Percentiles rank a stretch among this genome's conserved stretches.
These are phyloP conservation scores for Hyaloraphidium curvatum DNA, from an alignment of 192 early-diverging fungal genomes.

Conservation along the genomic window DNA sequence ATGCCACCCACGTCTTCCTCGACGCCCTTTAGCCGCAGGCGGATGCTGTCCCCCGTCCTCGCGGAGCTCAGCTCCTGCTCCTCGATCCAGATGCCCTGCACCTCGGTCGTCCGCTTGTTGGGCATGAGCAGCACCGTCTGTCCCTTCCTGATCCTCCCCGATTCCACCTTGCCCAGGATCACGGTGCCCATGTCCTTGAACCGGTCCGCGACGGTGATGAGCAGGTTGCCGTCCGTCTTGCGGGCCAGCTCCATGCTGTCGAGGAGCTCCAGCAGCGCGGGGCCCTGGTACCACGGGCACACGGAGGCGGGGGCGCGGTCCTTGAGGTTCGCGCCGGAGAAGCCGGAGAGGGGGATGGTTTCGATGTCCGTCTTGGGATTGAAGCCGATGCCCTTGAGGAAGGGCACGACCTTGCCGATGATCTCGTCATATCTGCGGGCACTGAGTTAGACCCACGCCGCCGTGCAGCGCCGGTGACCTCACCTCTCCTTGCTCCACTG, in stretches of 20 bases:
- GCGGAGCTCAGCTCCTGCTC: conserved; percentile 57
- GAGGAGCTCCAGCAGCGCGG: conserved; percentile 68
- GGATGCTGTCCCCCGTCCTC: conserved; percentile 81
- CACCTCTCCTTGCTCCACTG: conserved; percentile 69
- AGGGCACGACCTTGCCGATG: conserved; percentile 63
- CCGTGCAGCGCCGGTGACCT: neutral
- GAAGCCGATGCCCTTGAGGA: conserved; percentile 79
- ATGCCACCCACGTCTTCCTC: conserved; percentile 62
- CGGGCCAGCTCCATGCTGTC: conserved; percentile 58
- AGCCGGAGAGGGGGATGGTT: conserved; percentile 89
- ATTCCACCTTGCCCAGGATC: conserved; percentile 90
- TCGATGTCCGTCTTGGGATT: conserved; percentile 71
- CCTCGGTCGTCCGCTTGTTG: conserved; percentile 56
- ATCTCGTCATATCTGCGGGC: conserved; percentile 60
- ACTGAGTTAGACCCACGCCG: neutral
- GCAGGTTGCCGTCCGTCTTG: conserved; percentile 69
- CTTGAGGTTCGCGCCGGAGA: conserved; percentile 91
- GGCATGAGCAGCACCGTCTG: conserved; percentile 82
- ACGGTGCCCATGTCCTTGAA: conserved; percentile 98
- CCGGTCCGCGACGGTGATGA: conserved; percentile 89
- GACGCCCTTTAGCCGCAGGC: conserved; percentile 67
- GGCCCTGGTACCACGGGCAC: conserved; percentile 28
- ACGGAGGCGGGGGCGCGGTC: conserved; percentile 22
- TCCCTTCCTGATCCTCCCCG: conserved; percentile 75
- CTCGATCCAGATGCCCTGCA: conserved; percentile 62